phyloP scores from a whole-genome alignment of 257 asterid genomes.

The Echium plantagineum region DNA sequence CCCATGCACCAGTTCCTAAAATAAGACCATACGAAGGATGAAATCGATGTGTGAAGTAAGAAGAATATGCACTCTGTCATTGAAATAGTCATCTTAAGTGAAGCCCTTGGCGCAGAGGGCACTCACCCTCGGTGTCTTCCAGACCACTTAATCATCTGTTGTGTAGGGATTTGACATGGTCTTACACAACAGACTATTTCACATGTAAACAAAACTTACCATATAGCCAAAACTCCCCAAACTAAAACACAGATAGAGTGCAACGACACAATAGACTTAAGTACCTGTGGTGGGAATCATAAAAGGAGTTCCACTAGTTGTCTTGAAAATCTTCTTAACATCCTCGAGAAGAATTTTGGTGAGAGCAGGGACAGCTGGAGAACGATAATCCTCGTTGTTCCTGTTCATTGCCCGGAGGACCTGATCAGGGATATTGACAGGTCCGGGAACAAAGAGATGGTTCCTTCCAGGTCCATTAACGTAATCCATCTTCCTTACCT shows the following conservation, averaged over 20 bases:
- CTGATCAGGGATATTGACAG: slow-evolving; percentile 96
- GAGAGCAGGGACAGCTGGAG: slow-evolving; percentile 87
- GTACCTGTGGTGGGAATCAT: slow-evolving; percentile 92
- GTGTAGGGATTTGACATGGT: too few relatives aligned
- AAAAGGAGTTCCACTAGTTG: slow-evolving; percentile 88
- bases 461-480: slow-evolving; percentile 89
- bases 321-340: slow-evolving; percentile 90
- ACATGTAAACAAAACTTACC: too few relatives aligned
- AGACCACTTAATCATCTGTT: too few relatives aligned
- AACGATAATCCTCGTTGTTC: slow-evolving; percentile 94
- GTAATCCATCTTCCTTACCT: slow-evolving; percentile 62
- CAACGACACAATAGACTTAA: too few relatives aligned
- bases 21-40: slow-evolving; percentile 6
- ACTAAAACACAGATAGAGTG: too few relatives aligned
- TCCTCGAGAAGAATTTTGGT: slow-evolving; percentile 76
- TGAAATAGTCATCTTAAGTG: too few relatives aligned
- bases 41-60: neutral
- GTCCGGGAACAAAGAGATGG: slow-evolving; percentile 99
- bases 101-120: too few relatives aligned
- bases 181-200: too few relatives aligned
- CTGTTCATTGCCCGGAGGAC: slow-evolving; percentile 95
- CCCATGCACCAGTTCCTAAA: slow-evolving; percentile 99
- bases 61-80: too few relatives aligned
- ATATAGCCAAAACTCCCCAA: too few relatives aligned
- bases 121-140: too few relatives aligned